These are phyloP conservation scores for Gastrolobium bilobum DNA, from an alignment of 306 rosid species.

Conservation along the genomic window DNA sequence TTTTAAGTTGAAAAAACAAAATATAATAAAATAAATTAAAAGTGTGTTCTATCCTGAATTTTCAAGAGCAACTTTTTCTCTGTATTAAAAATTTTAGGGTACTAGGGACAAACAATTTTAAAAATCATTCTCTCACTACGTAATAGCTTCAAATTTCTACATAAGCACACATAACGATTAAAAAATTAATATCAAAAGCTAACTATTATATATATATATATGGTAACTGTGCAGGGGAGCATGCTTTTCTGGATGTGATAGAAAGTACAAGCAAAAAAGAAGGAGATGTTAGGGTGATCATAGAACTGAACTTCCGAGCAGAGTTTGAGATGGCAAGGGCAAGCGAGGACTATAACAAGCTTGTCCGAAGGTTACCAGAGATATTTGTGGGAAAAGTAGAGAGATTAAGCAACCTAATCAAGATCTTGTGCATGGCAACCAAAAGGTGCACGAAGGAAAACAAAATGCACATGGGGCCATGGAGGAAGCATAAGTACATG, in stretches of 20 bases:
- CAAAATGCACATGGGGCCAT: conserved; percentile 87
- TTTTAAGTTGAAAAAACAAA: not conserved
- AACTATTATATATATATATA: not conserved
- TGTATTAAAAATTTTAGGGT: not conserved
- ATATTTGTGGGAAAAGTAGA: conserved; percentile 83
- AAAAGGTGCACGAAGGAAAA: conserved; percentile 81
- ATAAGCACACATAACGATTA: not conserved
- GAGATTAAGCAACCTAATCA: conserved; percentile 63
- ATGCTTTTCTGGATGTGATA: conserved; percentile 75
- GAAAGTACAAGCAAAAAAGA: conserved; percentile 57
- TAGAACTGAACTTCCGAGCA: conserved; percentile 76
- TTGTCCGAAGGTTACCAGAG: conserved; percentile 72
- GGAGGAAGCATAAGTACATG: conserved; percentile 85
- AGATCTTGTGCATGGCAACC: conserved; percentile 73
- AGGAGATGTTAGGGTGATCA: conserved; percentile 70
- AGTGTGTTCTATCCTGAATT: not conserved
- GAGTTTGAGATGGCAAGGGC: conserved; percentile 85
- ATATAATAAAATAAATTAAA: not conserved
- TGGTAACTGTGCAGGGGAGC: conserved; percentile 63
- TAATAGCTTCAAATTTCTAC: not conserved
- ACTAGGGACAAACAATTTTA: not conserved
- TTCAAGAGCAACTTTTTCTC: conserved; percentile 32
- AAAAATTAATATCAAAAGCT: not conserved
- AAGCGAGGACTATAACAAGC: conserved; percentile 64
- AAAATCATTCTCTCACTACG: not conserved